Evolutionary conservation across 192 early-diverging fungal genomes (phyloP), one percentile per base, ranked within the genome.

Genomic region (Gonapodya sp.): DNA sequence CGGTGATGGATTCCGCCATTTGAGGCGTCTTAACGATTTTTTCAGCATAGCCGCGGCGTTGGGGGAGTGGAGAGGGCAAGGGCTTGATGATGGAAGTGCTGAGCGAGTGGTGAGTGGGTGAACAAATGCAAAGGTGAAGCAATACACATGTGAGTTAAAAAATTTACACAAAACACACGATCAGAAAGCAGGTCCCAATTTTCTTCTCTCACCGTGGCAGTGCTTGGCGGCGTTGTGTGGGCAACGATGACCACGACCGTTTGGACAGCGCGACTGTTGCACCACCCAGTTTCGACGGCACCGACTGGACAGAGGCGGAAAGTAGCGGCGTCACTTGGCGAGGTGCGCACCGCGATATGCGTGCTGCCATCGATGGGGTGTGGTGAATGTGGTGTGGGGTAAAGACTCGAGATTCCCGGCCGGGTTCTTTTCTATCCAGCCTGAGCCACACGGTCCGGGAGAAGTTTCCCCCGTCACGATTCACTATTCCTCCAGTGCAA

Each of bases 1-100:
- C 98, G 36, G 96, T 94, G 86, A 99, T 97, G 34, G 96, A 97
- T 83, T 99, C 98, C 78, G 96, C 98, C 95, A 99, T 95, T 46
- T 93, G 92, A 79, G 98, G 98, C 31, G 94, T 93, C 88, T 96
- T 93, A 87, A 99, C 90, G 82, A 94, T 85, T 83, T 95, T 94
- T 80, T 94, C 94, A 80, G 93, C 94, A 36, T 82, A 82, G 24
- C 32, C 32, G 31, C 31, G 78, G 24, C 32, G 35, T 34, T 31
- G 78, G 24, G 2, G 31, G 33, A 30, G n/a, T 24, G 24, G 33
- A 30, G 35, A 18, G 24, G 78, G 24, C 24, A 78, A 30, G 24
- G 78, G 35, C 33, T 64, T 64, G 8, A 64, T 16, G 46, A 24
- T 24, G 24, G 46, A 64, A 8, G 46, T 16, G 46, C 46, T 64